A percentile compares a stretch with the other conserved stretches of the same genome.
phyloP scores from a whole-genome alignment of 2,329 filamentous ascomycete species.

The Paracorniculantispora psalliotae region DNA sequence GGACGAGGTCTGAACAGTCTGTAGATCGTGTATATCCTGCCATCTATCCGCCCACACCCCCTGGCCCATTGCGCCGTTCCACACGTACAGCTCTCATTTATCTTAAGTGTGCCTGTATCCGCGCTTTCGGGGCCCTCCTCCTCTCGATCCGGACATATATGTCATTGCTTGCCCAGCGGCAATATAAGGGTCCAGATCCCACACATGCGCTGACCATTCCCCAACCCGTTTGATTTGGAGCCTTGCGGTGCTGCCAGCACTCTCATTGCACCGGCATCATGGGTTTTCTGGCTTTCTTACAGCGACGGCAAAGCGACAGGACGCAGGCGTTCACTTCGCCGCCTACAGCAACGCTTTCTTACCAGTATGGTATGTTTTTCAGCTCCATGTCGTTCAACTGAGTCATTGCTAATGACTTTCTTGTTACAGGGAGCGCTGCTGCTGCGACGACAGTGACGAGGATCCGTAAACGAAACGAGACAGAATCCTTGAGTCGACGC shows the following conservation, averaged over 20 bases:
- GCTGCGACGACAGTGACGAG: not conserved
- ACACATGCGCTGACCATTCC: not conserved
- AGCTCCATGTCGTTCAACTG: no score
- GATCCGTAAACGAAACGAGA: not conserved
- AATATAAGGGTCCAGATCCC: constrained; percentile 6
- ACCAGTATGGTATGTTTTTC: not conserved
- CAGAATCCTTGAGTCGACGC: not conserved
- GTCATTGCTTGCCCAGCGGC: not conserved
- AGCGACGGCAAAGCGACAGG: constrained; percentile 1
- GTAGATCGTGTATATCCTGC: constrained; percentile 8
- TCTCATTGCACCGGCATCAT: not conserved
- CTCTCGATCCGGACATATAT: not conserved
- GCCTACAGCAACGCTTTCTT: not conserved
- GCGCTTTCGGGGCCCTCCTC: not conserved
- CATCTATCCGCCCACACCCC: not conserved
- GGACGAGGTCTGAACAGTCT: not conserved
- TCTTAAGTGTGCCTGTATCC: not conserved
- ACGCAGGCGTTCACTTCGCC: not conserved
- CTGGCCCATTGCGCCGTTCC: not conserved
- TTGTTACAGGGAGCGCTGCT: not conserved
- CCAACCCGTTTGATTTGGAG: not conserved
- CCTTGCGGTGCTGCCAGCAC: not conserved
- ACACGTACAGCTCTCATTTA: not conserved
- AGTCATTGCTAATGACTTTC: not conserved
- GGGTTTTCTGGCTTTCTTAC: constrained; percentile 9